Evolutionary conservation across 805 yeast species (phyloP).

Genomic region (Metschnikowia noctiluminum): DNA sequence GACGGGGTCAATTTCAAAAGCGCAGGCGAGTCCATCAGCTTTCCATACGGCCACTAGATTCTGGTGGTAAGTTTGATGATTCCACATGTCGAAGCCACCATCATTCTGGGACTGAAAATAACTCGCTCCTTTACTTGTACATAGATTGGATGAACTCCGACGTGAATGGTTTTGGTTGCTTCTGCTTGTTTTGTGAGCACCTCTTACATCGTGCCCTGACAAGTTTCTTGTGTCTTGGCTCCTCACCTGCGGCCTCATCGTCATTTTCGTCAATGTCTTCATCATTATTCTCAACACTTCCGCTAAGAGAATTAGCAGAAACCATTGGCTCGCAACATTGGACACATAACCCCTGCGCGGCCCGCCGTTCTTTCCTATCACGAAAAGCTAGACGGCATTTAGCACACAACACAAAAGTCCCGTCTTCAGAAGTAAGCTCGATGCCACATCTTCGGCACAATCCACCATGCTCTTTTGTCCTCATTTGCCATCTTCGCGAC

Average conservation of each 20-base stretch:
- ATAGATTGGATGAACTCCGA: slow-evolving; percentile 4
- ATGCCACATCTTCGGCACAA: slow-evolving; percentile 7
- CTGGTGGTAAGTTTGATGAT: neutral
- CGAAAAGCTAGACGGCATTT: slow-evolving; percentile 5
- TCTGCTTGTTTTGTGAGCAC: neutral
- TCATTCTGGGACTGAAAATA: neutral
- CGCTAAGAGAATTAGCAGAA: neutral
- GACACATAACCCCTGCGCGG: slow-evolving; percentile 4
- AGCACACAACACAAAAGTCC: slow-evolving; percentile 1
- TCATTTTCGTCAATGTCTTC: neutral
- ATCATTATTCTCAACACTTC: neutral
- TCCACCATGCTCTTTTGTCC: slow-evolving; percentile 5
- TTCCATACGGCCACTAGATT: slow-evolving; percentile 2
- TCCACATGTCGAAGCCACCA: neutral
- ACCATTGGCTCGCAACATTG: slow-evolving; percentile 4
- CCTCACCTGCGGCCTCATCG: neutral
- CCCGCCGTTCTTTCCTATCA: slow-evolving; percentile 4
- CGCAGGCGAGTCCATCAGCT: slow-evolving; percentile 16
- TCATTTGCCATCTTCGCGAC: slow-evolving; percentile 8
- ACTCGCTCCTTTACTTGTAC: neutral
- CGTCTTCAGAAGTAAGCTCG: slow-evolving; percentile 1
- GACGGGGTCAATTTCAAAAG: slow-evolving; percentile 16
- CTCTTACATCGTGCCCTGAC: neutral
- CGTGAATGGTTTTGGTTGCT: slow-evolving; percentile 1
- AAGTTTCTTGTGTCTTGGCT: neutral